Percentiles rank a stretch among this genome's conserved stretches.
Conservation (phyloP, 2,329 filamentous ascomycete species). For the Endocalyx cinctus region DNA sequence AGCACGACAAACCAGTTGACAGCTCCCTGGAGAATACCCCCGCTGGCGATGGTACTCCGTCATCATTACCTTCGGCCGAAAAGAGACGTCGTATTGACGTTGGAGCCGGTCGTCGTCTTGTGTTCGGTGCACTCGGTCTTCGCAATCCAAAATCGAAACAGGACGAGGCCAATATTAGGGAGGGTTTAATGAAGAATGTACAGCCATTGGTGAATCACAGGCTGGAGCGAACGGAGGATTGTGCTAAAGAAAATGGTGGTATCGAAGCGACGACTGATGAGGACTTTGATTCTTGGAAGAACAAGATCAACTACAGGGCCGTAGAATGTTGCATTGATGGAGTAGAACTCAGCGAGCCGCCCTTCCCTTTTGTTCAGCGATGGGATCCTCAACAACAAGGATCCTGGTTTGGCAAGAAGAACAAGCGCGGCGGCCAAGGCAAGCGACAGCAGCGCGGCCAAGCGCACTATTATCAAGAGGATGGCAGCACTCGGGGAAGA, state of each 20-base stretch:
- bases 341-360: slow-evolving; percentile 66
- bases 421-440: slow-evolving; percentile 38
- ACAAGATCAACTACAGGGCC: slow-evolving; percentile 68
- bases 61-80: slow-evolving; percentile 14
- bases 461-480: slow-evolving; percentile 35
- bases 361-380: slow-evolving; percentile 84
- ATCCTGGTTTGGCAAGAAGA: slow-evolving; percentile 33
- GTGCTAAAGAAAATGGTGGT: slow-evolving; percentile 13
- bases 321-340: slow-evolving; percentile 78
- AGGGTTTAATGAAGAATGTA: slow-evolving; percentile 53
- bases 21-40: slow-evolving; percentile 4
- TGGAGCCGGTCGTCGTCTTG: slow-evolving; percentile 59
- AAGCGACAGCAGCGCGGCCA: slow-evolving; percentile 45
- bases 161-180: slow-evolving; percentile 60
- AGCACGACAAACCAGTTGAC: too few species aligned
- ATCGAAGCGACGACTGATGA: slow-evolving; percentile 31
- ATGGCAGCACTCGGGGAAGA: slow-evolving; percentile 30
- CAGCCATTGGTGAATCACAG: slow-evolving; percentile 35
- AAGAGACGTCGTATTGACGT: slow-evolving; percentile 39
- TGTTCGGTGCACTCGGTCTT: slow-evolving; percentile 70
- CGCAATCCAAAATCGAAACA: slow-evolving; percentile 63
- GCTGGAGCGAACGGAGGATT: too few species aligned
- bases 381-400: slow-evolving; percentile 75
- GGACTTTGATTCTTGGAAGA: slow-evolving; percentile 64
- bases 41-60: slow-evolving; percentile 6